Percentiles rank a stretch among this genome's conserved stretches.
These are phyloP conservation scores for Aphanocladium album DNA, from an alignment of 2,329 filamentous ascomycete species.

Conservation along the genomic window DNA sequence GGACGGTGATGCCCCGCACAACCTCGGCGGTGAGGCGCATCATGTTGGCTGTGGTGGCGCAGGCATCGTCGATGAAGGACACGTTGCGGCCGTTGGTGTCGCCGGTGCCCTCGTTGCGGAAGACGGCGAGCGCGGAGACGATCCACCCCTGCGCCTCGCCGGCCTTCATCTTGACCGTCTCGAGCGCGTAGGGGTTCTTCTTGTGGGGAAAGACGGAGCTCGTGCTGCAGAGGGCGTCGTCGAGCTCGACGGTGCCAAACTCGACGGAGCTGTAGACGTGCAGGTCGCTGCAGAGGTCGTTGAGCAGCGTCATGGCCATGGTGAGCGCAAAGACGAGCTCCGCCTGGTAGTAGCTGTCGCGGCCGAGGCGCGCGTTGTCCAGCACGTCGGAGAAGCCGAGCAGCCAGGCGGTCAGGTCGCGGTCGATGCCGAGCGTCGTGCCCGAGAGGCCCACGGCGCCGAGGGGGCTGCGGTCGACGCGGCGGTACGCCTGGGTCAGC, in stretches of 20 bases:
- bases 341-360: slow-evolving; percentile 7
- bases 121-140: neutral
- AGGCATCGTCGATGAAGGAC: neutral
- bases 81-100: slow-evolving; percentile 7
- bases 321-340: slow-evolving; percentile 9
- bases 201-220: slow-evolving; percentile 16
- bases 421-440: slow-evolving; percentile 9
- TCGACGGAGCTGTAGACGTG: slow-evolving; percentile 13
- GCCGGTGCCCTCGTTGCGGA: slow-evolving; percentile 9
- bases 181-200: slow-evolving; percentile 14
- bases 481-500: slow-evolving; percentile 4
- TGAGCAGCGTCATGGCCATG: slow-evolving; percentile 10
- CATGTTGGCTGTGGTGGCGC: neutral
- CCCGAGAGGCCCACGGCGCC: slow-evolving; percentile 10
- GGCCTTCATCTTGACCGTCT: slow-evolving; percentile 14
- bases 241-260: slow-evolving; percentile 11
- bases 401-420: slow-evolving; percentile 6
- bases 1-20: neutral
- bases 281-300: slow-evolving; percentile 12
- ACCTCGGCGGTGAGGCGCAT: neutral
- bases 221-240: slow-evolving; percentile 12
- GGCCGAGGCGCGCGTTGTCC: slow-evolving; percentile 6
- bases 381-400: slow-evolving; percentile 8
- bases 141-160: slow-evolving; percentile 14
- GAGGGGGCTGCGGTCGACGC: slow-evolving; percentile 11